Percentiles rank a stretch among this genome's conserved stretches.
Conservation (phyloP, 2,329 filamentous ascomycete species). For the Talaromyces sp. region DNA sequence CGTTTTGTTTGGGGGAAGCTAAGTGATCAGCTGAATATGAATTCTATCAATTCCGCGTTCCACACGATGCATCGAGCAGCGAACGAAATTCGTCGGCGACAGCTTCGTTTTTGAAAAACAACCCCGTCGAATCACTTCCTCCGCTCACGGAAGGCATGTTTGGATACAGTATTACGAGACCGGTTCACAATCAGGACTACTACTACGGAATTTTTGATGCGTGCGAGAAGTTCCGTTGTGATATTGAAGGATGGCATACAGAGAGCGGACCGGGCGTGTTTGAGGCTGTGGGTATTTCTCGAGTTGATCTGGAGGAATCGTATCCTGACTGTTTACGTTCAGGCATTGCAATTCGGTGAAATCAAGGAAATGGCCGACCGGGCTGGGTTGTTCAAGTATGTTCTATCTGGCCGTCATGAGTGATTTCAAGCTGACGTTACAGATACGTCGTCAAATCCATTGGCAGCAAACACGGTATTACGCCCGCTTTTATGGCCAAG, state of each 20-base stretch:
- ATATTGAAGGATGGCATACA: slow-evolving; percentile 93
- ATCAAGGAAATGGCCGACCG: slow-evolving; percentile 87
- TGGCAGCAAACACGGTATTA: slow-evolving; percentile 82
- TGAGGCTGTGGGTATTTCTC: slow-evolving; percentile 63
- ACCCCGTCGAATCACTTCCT: slow-evolving; percentile 70
- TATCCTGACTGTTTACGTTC: slow-evolving; percentile 21
- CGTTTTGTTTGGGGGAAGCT: slow-evolving; percentile 15
- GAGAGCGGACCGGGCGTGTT: slow-evolving; percentile 92
- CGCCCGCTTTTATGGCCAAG: slow-evolving; percentile 98
- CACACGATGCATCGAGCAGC: slow-evolving; percentile 46
- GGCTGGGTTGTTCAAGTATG: slow-evolving; percentile 81
- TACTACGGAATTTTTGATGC: slow-evolving; percentile 84
- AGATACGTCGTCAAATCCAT: slow-evolving; percentile 85
- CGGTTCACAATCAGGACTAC: slow-evolving; percentile 86
- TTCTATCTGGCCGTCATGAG: neutral
- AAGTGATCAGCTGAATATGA: slow-evolving; percentile 76
- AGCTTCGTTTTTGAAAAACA: slow-evolving; percentile 68
- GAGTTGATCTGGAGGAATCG: neutral
- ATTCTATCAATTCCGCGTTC: slow-evolving; percentile 84
- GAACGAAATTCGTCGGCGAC: slow-evolving; percentile 65
- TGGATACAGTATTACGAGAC: slow-evolving; percentile 82
- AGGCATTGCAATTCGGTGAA: slow-evolving; percentile 83
- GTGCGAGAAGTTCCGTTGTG: slow-evolving; percentile 71
- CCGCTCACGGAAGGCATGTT: slow-evolving; percentile 92
- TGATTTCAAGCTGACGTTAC: neutral